Conservation (phyloP, 202 grass and related monocot genomes). For the Carex arenaria region DNA sequence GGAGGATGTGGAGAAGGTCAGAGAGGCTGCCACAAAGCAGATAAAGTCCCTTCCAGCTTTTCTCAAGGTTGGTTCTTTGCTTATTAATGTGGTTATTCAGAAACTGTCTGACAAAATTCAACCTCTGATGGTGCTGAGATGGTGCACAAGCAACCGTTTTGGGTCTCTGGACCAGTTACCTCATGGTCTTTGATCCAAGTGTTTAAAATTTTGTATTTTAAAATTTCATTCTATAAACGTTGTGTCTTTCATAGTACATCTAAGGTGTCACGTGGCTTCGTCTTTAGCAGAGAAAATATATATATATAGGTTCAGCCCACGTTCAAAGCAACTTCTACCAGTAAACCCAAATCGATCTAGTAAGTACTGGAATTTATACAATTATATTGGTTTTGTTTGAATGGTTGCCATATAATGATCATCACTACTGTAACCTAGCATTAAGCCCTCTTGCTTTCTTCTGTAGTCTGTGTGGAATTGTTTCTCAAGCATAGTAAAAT, state of each 20-base stretch:
- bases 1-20: slow-evolving; percentile 55
- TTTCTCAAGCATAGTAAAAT: background rate
- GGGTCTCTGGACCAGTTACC: background rate
- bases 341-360: background rate
- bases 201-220: background rate
- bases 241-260: background rate
- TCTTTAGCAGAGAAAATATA: background rate
- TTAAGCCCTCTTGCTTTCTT: background rate
- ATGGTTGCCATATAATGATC: background rate
- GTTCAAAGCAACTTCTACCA: background rate
- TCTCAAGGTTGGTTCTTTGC: slow-evolving; percentile 55
- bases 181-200: background rate
- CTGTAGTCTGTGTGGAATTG: background rate
- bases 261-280: background rate
- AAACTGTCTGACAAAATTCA: background rate
- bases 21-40: slow-evolving; percentile 67
- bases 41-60: slow-evolving; percentile 88
- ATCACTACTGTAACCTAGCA: background rate
- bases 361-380: background rate
- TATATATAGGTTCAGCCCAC: background rate
- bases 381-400: background rate
- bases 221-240: background rate
- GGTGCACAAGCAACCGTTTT: background rate
- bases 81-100: background rate
- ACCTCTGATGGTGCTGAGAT: background rate